A percentile compares a stretch with the other conserved stretches of the same genome.
phyloP scores from a whole-genome alignment of 495 filamentous ascomycete species.

The Jackrogersella multiformis region DNA sequence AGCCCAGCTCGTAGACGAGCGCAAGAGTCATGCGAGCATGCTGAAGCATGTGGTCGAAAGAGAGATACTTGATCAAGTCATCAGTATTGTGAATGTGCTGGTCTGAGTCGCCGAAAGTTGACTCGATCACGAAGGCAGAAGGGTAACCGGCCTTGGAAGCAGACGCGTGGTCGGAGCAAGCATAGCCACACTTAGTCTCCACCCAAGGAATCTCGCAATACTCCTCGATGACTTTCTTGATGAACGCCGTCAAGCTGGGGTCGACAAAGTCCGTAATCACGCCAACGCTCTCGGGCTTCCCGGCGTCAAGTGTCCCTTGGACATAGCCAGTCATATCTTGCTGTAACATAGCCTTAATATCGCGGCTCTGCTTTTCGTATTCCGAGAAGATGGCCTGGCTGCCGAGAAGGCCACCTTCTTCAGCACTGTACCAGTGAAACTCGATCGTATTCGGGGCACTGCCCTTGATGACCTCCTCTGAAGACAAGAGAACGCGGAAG shows the following conservation, averaged over 20 bases:
- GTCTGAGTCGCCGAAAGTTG: constrained; percentile 83
- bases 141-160: constrained; percentile 96
- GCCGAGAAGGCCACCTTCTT: constrained; percentile 93
- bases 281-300: constrained; percentile 84
- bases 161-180: constrained; percentile 96
- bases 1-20: constrained; percentile 87
- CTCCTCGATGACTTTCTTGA: constrained; percentile 85
- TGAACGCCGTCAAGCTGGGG: constrained; percentile 82
- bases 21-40: constrained; percentile 92
- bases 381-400: constrained; percentile 85
- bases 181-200: constrained; percentile 95
- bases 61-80: constrained; percentile 86
- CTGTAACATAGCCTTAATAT: constrained; percentile 97
- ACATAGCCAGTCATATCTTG: constrained; percentile 99
- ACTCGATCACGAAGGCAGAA: constrained; percentile 95
- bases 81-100: constrained; percentile 91
- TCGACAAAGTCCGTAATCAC: constrained; percentile 96
- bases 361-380: constrained; percentile 78
- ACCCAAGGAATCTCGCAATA: constrained; percentile 93
- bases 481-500: constrained; percentile 65
- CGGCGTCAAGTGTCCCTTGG: constrained; percentile 82
- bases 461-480: constrained; percentile 60
- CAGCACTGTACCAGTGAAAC: constrained; percentile 98
- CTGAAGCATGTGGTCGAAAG: constrained; percentile 97
- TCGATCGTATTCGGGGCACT: constrained; percentile 85